These are phyloP conservation scores for Malus orientalis DNA, from an alignment of 306 rosid species.

Conservation along the genomic window DNA sequence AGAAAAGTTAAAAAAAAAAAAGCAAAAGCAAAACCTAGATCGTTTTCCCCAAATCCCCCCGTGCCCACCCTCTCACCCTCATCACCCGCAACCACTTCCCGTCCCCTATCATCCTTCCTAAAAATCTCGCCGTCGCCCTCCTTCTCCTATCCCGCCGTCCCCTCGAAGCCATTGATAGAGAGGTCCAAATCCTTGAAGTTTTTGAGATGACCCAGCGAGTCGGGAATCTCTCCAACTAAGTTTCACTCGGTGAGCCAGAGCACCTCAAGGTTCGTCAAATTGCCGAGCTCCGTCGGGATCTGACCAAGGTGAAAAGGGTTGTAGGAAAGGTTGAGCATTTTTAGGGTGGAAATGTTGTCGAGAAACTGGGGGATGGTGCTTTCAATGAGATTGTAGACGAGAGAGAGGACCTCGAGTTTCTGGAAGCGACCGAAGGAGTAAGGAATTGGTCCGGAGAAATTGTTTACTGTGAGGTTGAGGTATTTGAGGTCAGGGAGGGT, in stretches of 20 bases:
- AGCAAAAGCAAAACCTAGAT: no score
- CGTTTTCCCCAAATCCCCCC: no score
- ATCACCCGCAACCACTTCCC: no score
- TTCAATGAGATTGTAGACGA: conserved; percentile 54
- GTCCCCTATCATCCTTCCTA: no score
- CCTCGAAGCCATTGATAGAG: conserved; percentile 42
- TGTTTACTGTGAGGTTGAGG: conserved; percentile 70
- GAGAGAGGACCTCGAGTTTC: conserved; percentile 55
- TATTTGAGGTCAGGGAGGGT: conserved; percentile 39
- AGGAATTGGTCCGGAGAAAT: conserved; percentile 63
- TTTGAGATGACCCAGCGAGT: conserved; percentile 43
- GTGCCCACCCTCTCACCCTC: no score
- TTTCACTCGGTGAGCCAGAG: conserved; percentile 64
- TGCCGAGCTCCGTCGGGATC: conserved; percentile 60
- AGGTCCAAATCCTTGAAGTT: conserved; percentile 53
- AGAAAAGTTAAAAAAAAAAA: no score
- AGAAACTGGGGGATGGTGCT: conserved; percentile 42
- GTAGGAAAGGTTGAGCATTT: conserved; percentile 41
- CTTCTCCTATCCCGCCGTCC: no score
- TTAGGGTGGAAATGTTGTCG: conserved; percentile 31
- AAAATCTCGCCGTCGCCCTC: no score
- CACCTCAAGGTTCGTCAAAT: conserved; percentile 46
- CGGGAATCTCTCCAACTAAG: conserved; percentile 60
- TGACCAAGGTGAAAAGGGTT: conserved; percentile 55
- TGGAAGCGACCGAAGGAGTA: conserved; percentile 38